Evolutionary conservation across 2,329 filamentous ascomycete genomes (phyloP).

Genomic region (Cryoendolithus antarcticus): DNA sequence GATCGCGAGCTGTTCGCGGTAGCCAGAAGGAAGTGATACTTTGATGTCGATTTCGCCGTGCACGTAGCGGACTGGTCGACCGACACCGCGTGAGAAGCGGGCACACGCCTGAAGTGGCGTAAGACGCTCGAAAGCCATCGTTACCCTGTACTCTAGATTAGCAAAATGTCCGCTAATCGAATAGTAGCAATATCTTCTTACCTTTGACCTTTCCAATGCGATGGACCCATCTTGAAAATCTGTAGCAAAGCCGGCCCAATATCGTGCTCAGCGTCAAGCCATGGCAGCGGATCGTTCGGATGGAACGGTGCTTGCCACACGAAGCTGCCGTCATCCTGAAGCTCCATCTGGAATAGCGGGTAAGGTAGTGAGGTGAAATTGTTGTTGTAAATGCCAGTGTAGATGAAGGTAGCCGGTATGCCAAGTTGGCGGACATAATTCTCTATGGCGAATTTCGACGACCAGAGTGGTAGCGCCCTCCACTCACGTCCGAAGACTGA

Average conservation of each 20-base stretch:
- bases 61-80: slow-evolving; percentile 65
- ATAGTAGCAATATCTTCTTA: not conserved
- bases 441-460: slow-evolving; percentile 83
- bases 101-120: slow-evolving; percentile 72
- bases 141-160: slow-evolving; percentile 57
- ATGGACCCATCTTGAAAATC: slow-evolving; percentile 84
- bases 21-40: slow-evolving; percentile 76
- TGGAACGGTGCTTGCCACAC: slow-evolving; percentile 91
- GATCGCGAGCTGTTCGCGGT: slow-evolving; percentile 70
- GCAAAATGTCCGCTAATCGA: too few relatives aligned
- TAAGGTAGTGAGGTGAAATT: slow-evolving; percentile 92
- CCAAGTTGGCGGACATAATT: slow-evolving; percentile 75
- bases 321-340: slow-evolving; percentile 74
- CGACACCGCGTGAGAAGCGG: slow-evolving; percentile 66
- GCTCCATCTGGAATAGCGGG: slow-evolving; percentile 89
- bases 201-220: slow-evolving; percentile 68
- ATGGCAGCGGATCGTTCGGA: slow-evolving; percentile 75
- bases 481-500: slow-evolving; percentile 62
- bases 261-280: slow-evolving; percentile 94
- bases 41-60: slow-evolving; percentile 69
- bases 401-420: slow-evolving; percentile 82
- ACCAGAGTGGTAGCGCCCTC: slow-evolving; percentile 82
- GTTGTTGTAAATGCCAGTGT: slow-evolving; percentile 97
- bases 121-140: slow-evolving; percentile 80
- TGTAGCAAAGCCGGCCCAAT: slow-evolving; percentile 85